Base-by-base conservation (phyloP, 2,329 filamentous ascomycete species). In the Aspergillus texensis region DNA sequence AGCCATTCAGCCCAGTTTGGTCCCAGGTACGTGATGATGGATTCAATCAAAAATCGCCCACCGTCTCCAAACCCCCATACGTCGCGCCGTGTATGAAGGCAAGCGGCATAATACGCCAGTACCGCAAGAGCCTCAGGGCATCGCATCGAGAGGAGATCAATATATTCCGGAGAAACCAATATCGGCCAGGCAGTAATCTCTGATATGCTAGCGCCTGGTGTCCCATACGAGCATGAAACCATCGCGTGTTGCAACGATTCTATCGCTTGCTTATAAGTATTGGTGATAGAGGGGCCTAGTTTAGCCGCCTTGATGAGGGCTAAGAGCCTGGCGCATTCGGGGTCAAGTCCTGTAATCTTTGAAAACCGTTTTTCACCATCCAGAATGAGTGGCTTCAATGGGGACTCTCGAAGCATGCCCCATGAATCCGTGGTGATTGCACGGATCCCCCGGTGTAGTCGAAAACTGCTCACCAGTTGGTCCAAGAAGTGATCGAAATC, bases 91-190 rank as follows among this genome's bases (percentile, higher is more conserved):
- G 65, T 63, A 65, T 81, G 75, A 21, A 81, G 58, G 0, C 79
- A 28, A 1, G 78, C 71, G 2, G 75, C 77, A 61, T 76, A 81
- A 61, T 80, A 73, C 6, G 78, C 77, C 6, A 80, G 66, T 10
- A 81, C 73, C 8, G 77, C 71, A 4, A 81, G 66, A 6, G 79
- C 77, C 61, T 80, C 77, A 0, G 76, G 75, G 10, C 68, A 69
- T n/a, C 75, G 67, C 54, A 74, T 66, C 19, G 69, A 59, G 1
- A 81, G 54, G 2, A 76, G 63, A 1, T 72, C 65, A 8, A 74
- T 67, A 59, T 75, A 81, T 8, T 72, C 71, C 6, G 53, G 45
- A 12, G 68, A 50, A 0, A 77, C 58, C 54, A 74, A 69, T n/a
- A 75, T 64, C 0, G 73, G 69, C 75, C 75, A 77, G 5, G 64